A percentile compares a stretch with the other conserved stretches of the same genome.
These are phyloP conservation scores for Moringa oleifera DNA, from an alignment of 345 rosid species.

Conservation along the genomic window DNA sequence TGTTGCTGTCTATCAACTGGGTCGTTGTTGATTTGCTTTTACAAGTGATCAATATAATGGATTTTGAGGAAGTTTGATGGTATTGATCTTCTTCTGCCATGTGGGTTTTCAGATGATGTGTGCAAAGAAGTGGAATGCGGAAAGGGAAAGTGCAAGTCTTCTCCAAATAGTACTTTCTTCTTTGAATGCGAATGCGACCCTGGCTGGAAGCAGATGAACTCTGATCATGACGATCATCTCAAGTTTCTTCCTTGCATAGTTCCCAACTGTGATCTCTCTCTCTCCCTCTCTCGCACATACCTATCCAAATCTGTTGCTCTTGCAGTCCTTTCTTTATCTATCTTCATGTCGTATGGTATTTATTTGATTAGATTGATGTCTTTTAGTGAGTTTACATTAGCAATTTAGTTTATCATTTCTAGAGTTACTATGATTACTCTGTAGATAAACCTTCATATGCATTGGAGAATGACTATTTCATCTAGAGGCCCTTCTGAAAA, in stretches of 20 bases:
- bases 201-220: constrained; percentile 64
- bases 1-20: neutral
- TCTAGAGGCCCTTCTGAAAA: too few relatives aligned
- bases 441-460: too few relatives aligned
- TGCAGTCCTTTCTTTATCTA: constrained; percentile 10
- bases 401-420: too few relatives aligned
- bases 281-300: constrained; percentile 11
- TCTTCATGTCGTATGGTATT: neutral
- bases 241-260: constrained; percentile 79
- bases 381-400: too few relatives aligned
- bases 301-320: neutral
- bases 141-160: constrained; percentile 55
- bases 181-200: constrained; percentile 57
- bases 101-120: constrained; percentile 30
- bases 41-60: too few relatives aligned
- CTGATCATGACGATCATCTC: constrained; percentile 22
- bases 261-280: constrained; percentile 60
- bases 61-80: neutral
- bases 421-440: too few relatives aligned
- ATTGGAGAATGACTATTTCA: too few relatives aligned
- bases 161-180: constrained; percentile 26
- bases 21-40: constrained; percentile 1
- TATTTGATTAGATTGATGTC: neutral
- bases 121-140: constrained; percentile 64
- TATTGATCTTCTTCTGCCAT: neutral